A percentile compares a stretch with the other conserved stretches of the same genome.
Evolutionary conservation across 768 basidiomycete species (phyloP).

Genomic region (Boletus rubescentipes): DNA sequence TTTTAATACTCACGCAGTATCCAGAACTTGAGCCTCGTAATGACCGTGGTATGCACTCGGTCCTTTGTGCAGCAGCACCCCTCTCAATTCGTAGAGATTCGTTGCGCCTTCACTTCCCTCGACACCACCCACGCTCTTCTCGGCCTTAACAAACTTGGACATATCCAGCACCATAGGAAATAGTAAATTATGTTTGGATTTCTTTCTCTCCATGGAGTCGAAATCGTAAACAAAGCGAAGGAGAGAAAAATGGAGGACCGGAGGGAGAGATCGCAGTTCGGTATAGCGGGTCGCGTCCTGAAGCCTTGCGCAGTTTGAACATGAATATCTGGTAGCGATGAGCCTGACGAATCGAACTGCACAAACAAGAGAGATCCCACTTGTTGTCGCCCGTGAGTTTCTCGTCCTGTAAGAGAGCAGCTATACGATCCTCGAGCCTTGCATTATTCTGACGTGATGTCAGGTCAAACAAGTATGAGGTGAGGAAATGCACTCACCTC

Average conservation of each 20-base stretch:
- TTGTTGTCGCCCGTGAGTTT: slow-evolving; percentile 78
- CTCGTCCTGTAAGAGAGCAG: slow-evolving; percentile 67
- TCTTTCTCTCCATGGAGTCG: slow-evolving; percentile 76
- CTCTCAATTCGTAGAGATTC: slow-evolving; percentile 76
- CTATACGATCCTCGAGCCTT: slow-evolving; percentile 71
- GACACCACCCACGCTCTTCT: slow-evolving; percentile 26
- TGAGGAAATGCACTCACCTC: slow-evolving; percentile 43
- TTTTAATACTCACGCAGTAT: slow-evolving; percentile 54
- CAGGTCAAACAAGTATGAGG: not conserved
- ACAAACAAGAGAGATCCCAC: slow-evolving; percentile 39
- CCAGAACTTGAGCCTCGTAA: slow-evolving; percentile 84
- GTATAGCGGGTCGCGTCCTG: slow-evolving; percentile 81
- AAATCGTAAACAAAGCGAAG: slow-evolving; percentile 92
- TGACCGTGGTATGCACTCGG: slow-evolving; percentile 90
- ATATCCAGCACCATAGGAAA: slow-evolving; percentile 79
- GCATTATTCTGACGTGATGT: slow-evolving; percentile 54
- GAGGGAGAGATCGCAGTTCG: slow-evolving; percentile 70
- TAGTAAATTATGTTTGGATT: slow-evolving; percentile 77
- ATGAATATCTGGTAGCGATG: slow-evolving; percentile 61
- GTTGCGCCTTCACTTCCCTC: slow-evolving; percentile 18
- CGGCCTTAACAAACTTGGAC: slow-evolving; percentile 50
- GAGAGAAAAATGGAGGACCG: slow-evolving; percentile 87
- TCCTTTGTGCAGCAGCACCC: slow-evolving; percentile 87
- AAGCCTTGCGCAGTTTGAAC: slow-evolving; percentile 67
- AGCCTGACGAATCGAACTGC: not conserved